These are phyloP conservation scores for Allium fistulosum DNA, from an alignment of 106 monocot species.

Conservation along the genomic window DNA sequence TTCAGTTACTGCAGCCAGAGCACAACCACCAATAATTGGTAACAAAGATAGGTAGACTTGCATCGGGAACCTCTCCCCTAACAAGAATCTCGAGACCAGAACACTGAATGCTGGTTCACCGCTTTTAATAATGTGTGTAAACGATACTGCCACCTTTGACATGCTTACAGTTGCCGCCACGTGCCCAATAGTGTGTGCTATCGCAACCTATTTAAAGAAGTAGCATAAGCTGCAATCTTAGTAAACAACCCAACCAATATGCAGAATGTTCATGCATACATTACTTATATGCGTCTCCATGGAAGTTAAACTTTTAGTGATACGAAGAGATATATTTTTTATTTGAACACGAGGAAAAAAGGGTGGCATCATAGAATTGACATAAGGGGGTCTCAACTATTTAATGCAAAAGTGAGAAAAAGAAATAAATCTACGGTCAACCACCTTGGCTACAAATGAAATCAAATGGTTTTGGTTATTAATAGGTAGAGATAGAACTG, in stretches of 20 bases:
- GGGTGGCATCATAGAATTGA: too few relatives aligned
- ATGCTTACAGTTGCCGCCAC: conserved; percentile 69
- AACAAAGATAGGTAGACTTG: conserved; percentile 51
- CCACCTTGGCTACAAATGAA: too few relatives aligned
- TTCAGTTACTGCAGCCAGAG: conserved; percentile 76
- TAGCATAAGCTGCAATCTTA: not conserved
- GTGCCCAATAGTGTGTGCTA: conserved; percentile 60
- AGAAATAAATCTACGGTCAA: too few relatives aligned
- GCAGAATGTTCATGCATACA: not conserved
- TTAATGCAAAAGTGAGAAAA: too few relatives aligned
- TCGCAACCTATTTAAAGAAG: conserved; percentile 14
- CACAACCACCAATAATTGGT: conserved; percentile 90
- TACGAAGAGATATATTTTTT: too few relatives aligned
- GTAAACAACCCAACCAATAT: conserved; percentile 2
- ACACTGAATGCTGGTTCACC: conserved; percentile 78
- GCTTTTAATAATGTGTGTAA: conserved; percentile 70
- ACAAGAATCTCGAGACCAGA: conserved; percentile 58
- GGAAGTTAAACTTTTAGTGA: too few relatives aligned
- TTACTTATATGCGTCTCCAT: too few relatives aligned
- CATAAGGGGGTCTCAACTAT: too few relatives aligned
- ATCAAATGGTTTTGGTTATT: too few relatives aligned
- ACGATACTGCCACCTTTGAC: conserved; percentile 71
- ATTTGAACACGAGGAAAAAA: too few relatives aligned
- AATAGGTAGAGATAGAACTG: too few relatives aligned
- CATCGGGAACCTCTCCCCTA: conserved; percentile 71